These are phyloP conservation scores for Tieghemiomyces parasiticus DNA, from an alignment of 192 early-diverging fungal species.

Conservation along the genomic window DNA sequence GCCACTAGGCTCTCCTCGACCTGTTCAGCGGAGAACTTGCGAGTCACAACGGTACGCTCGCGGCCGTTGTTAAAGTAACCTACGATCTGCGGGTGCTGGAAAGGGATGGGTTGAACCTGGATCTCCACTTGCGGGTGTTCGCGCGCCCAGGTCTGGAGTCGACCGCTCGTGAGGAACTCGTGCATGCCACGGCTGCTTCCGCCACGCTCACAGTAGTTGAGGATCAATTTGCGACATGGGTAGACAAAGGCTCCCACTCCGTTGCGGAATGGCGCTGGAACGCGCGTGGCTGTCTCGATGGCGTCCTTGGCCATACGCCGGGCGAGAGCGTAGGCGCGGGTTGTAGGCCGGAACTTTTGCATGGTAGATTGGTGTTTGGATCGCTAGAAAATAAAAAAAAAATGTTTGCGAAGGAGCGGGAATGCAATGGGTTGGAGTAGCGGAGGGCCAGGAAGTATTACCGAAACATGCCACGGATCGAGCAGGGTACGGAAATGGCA, in stretches of 20 bases:
- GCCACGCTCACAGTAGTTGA: slow-evolving; percentile 72
- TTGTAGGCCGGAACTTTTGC: background rate
- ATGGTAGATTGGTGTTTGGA: no score
- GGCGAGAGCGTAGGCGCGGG: background rate
- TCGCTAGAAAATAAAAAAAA: no score
- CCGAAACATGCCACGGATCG: no score
- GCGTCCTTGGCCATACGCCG: background rate
- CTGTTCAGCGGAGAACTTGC: slow-evolving; percentile 39
- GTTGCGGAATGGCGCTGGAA: slow-evolving; percentile 22
- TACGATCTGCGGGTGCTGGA: slow-evolving; percentile 53
- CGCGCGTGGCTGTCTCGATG: background rate
- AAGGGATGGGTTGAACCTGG: slow-evolving; percentile 53
- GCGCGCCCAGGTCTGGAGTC: slow-evolving; percentile 40
- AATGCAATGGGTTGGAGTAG: no score
- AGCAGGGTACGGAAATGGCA: no score
- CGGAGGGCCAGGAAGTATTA: no score
- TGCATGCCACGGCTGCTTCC: slow-evolving; percentile 63
- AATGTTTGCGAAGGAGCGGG: no score
- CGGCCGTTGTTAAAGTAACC: slow-evolving; percentile 41
- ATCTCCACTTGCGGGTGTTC: slow-evolving; percentile 68
- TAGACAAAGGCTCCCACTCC: slow-evolving; percentile 60
- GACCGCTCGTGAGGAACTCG: slow-evolving; percentile 52
- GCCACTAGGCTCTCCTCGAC: slow-evolving; percentile 43
- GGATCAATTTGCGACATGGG: slow-evolving; percentile 60
- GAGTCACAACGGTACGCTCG: slow-evolving; percentile 48